These are phyloP conservation scores for Barnettozyma siamensis DNA, from an alignment of 805 yeast species.

Conservation along the genomic window DNA sequence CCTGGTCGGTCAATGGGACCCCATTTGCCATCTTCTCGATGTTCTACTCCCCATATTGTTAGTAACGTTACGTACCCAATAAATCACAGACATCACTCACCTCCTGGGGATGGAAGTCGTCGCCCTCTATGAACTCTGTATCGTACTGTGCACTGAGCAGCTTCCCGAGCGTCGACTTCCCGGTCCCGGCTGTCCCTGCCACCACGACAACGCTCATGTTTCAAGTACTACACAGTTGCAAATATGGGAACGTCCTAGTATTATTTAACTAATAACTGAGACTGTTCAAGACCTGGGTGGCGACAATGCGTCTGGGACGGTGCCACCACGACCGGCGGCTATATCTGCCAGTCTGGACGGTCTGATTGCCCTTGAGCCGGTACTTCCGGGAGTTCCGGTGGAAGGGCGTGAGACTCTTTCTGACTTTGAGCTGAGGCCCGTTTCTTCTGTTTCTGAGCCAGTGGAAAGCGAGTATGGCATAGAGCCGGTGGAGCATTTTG, in stretches of 20 bases:
- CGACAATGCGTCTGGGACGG: slow-evolving; percentile 10
- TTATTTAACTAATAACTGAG: background rate
- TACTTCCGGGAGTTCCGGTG: slow-evolving; percentile 19
- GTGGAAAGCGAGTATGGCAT: slow-evolving; percentile 14
- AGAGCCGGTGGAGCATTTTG: slow-evolving; percentile 13
- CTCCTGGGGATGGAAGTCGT: slow-evolving; percentile 60
- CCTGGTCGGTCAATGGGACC: slow-evolving; percentile 79
- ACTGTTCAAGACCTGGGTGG: slow-evolving; percentile 15
- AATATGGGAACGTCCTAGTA: no score
- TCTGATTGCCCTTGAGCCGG: slow-evolving; percentile 15
- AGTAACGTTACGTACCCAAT: no score
- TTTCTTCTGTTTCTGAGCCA: slow-evolving; percentile 14
- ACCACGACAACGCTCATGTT: slow-evolving; percentile 39
- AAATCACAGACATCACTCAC: slow-evolving; percentile 8
- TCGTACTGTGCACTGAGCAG: slow-evolving; percentile 38
- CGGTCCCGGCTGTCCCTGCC: slow-evolving; percentile 97
- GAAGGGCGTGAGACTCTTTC: slow-evolving; percentile 20
- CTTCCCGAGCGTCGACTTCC: slow-evolving; percentile 76
- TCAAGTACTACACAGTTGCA: no score
- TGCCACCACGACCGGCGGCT: slow-evolving; percentile 3
- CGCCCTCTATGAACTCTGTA: slow-evolving; percentile 79
- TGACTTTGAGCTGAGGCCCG: slow-evolving; percentile 11
- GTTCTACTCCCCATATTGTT: slow-evolving; percentile 33
- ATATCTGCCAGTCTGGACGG: background rate
- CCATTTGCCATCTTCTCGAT: slow-evolving; percentile 80